Evolutionary conservation across 805 yeast genomes (phyloP), one percentile per base, ranked within the genome.

Genomic region (Kazachstania africana): DNA sequence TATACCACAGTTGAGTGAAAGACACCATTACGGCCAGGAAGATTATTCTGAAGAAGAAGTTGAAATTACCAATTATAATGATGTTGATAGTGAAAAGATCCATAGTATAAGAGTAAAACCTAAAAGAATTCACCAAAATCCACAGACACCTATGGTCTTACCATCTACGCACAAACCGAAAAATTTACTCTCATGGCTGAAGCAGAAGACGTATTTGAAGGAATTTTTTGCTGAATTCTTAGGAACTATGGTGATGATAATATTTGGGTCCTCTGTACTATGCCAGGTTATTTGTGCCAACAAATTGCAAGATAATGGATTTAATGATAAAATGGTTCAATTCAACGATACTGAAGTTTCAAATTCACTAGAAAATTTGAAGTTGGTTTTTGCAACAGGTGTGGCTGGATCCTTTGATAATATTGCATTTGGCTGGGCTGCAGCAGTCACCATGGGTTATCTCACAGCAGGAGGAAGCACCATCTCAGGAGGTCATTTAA

Each of bases 401-500:
- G 24, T 33, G 23, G 57, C 57, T 24, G 72, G 72, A 41, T 55
- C 57, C 30, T 63, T 58, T 35, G 60, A 60, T 28, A 55, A 62
- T 13, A 51, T 67, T 32, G 64, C 65, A 3, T 42, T 68, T 25
- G 59, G 65, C n/a, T 70, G 75, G 75, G 76, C 71, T 28, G 54
- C 67, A 22, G 75, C 70, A 1, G 72, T 66, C 23, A 64, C 66
- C 44, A 46, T 68, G 45, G 76, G 75, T 29, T 67, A 66, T 42
- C 55, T 60, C 33, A 54, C 60, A 6, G 60, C 72, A 24, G 73
- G 73, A 36, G 76, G 76, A 40, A 47, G 55, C 38, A 57, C 61
- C 8, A 56, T 69, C 32, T 68, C 74, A 24, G 75, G 74, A 44
- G 76, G 69, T n/a, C 76, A 70, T 48, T 45, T 70, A 37, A 70